phyloP scores from a whole-genome alignment of 202 grass and related monocot species.

The Carex arenaria region DNA sequence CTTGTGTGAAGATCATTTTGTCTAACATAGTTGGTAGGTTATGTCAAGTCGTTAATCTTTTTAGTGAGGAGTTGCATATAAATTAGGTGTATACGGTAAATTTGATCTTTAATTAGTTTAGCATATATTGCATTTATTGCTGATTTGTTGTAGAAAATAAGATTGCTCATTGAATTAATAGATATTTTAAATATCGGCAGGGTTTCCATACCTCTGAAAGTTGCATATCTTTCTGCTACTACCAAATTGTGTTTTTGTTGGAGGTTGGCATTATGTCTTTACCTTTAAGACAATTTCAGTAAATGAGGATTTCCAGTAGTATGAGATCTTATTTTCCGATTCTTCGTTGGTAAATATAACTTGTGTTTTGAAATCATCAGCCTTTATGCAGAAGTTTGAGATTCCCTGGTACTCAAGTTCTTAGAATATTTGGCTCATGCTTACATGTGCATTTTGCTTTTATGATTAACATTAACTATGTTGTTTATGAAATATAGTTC shows the following conservation, averaged over 20 bases:
- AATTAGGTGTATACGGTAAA: background rate
- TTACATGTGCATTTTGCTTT: background rate
- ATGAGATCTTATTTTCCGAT: conserved; percentile 1
- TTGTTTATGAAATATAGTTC: background rate
- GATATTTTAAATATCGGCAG: background rate
- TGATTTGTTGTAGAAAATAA: background rate
- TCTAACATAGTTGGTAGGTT: background rate
- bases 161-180: background rate
- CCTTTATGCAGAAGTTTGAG: background rate
- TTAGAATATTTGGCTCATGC: background rate
- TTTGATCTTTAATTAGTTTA: background rate
- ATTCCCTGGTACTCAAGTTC: background rate
- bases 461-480: background rate
- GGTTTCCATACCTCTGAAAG: background rate
- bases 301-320: background rate
- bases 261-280: background rate
- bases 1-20: background rate
- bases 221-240: background rate
- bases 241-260: background rate
- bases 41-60: background rate
- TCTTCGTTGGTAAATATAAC: background rate
- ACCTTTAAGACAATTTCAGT: background rate
- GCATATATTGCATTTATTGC: background rate
- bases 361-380: background rate
- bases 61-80: background rate